Evolutionary conservation across 306 rosid species (phyloP), one percentile per base, ranked within the genome.

Genomic region (Lithocarpus polystachyus): DNA sequence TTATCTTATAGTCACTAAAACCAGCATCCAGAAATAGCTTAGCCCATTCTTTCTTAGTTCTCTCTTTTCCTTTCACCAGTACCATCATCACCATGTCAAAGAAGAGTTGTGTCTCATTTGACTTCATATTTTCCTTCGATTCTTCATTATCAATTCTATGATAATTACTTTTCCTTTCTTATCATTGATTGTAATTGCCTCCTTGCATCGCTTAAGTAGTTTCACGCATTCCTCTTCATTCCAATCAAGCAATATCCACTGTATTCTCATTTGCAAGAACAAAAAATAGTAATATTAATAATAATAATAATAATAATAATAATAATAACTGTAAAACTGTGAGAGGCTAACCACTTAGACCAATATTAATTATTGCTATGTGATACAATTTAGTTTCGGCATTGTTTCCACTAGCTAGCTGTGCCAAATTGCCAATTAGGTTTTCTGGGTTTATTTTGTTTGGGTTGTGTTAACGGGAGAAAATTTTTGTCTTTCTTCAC

Each of bases 201-300:
- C 74, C 54, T 71, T 77, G 29, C 82, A 84, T 6, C n/a, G 31
- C 79, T 76, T 76, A 24, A 84, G 22, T 57, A 84, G 77, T 3
- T 15, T 6, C 24, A 77, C 26, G 56, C 74, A 2, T 76, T 84
- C 75, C 62, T 84, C 84, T 5, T 77, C 87, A 14, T 65, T 80
- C 85, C 85, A 84, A 14, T 80, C 37, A 61, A 77, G 87, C 22
- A 84, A 20, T 72, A 80, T 74, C 84, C 82, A 77, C 84, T 84
- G 6, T 37, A 15, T 45, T 71, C 2, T 40, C 11, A 48, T n/a
- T 3, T 18, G 23, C 6, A 43, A 8, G 14, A 15, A 7, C 28
- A 20, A 56, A n/a, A n/a, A n/a, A n/a, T n/a, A n/a, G n/a, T n/a
- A n/a, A n/a, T n/a, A n/a, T n/a, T n/a, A n/a, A n/a, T n/a, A n/a